Conservation (phyloP, 345 rosid species). For the Gossypioides kirkii region DNA sequence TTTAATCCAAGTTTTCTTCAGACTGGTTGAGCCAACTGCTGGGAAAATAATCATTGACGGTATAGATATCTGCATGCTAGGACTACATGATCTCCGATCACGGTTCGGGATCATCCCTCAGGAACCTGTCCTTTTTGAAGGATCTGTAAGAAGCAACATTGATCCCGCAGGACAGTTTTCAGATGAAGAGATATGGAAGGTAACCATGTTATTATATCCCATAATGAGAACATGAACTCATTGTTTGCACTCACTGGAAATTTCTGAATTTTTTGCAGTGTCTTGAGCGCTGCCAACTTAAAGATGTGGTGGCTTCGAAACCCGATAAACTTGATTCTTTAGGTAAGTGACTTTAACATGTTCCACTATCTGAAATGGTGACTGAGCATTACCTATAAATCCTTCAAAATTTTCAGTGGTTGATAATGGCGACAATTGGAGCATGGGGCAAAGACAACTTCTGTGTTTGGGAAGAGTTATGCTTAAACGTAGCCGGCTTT, state of each 20-base stretch:
- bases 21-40: constrained; percentile 84
- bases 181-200: constrained; percentile 96
- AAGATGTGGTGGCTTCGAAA: constrained; percentile 64
- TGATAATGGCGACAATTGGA: constrained; percentile 97
- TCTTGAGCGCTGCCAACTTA: constrained; percentile 88
- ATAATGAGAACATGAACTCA: background rate
- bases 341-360: constrained; percentile 31
- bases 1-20: constrained; percentile 77
- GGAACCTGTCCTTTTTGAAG: constrained; percentile 95
- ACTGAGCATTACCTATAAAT: background rate
- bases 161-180: constrained; percentile 74
- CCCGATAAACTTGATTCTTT: constrained; percentile 74
- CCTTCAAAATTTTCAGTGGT: constrained; percentile 42
- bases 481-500: constrained; percentile 72
- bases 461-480: constrained; percentile 85
- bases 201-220: constrained; percentile 14
- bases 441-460: constrained; percentile 96
- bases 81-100: constrained; percentile 90
- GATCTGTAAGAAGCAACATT: constrained; percentile 86
- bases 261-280: constrained; percentile 36
- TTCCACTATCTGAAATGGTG: background rate
- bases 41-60: constrained; percentile 85
- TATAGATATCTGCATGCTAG: constrained; percentile 59
- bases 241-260: background rate
- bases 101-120: constrained; percentile 95